phyloP scores from a whole-genome alignment of 2,329 filamentous ascomycete species.

The Immersiporthe knoxdaviesiana region DNA sequence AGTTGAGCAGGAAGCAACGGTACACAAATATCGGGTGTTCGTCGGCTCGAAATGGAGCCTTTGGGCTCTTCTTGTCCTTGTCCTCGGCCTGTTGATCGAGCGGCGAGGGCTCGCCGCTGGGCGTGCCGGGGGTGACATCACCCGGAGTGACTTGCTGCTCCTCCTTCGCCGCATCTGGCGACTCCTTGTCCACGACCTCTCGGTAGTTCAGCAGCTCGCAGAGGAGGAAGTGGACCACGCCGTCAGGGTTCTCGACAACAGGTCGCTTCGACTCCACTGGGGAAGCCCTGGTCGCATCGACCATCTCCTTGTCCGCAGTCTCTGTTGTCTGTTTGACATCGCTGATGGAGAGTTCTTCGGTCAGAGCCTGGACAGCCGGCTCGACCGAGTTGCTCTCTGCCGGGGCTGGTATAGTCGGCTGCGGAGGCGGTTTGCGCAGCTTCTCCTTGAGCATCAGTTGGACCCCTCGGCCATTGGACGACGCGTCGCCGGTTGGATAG shows the following conservation, averaged over 20 bases:
- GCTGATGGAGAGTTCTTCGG: slow-evolving; percentile 51
- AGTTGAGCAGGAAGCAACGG: slow-evolving; percentile 91
- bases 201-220: slow-evolving; percentile 90
- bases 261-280: slow-evolving; percentile 75
- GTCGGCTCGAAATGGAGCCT: slow-evolving; percentile 82
- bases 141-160: slow-evolving; percentile 44
- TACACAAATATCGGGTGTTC: slow-evolving; percentile 97
- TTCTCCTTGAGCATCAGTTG: slow-evolving; percentile 26
- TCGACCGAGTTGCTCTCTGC: slow-evolving; percentile 46
- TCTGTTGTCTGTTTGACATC: slow-evolving; percentile 66
- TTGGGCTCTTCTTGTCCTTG: slow-evolving; percentile 67
- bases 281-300: slow-evolving; percentile 65
- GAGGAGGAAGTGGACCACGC: slow-evolving; percentile 91
- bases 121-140: slow-evolving; percentile 36
- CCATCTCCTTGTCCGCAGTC: slow-evolving; percentile 60
- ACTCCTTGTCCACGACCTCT: slow-evolving; percentile 86
- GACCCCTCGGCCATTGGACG: slow-evolving; percentile 31
- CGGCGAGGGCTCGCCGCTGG: slow-evolving; percentile 12
- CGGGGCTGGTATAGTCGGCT: slow-evolving; percentile 25
- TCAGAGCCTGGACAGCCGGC: slow-evolving; percentile 47
- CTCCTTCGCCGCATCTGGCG: slow-evolving; percentile 49
- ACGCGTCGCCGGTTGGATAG: slow-evolving; percentile 40
- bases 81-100: slow-evolving; percentile 38
- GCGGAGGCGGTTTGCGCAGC: neutral
- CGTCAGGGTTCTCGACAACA: slow-evolving; percentile 88